Percentiles rank a stretch among this genome's conserved stretches.
Conservation (phyloP, 176 grass and related monocot species). For the Eragrostis curvula region DNA sequence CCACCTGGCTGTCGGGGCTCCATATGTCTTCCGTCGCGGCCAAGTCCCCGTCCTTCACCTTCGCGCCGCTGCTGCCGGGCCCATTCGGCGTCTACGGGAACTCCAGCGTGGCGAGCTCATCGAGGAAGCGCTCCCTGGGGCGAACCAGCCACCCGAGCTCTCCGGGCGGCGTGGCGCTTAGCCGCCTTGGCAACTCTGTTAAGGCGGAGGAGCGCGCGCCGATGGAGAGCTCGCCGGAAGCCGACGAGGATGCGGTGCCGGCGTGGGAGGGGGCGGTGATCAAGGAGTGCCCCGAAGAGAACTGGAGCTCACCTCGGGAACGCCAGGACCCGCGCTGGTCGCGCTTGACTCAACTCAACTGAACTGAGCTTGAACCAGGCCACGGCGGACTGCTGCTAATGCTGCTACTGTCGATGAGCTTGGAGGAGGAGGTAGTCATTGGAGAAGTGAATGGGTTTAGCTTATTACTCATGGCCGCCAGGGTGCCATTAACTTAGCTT, state of each 20-base stretch:
- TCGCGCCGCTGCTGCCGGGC: neutral
- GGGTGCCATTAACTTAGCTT: no score
- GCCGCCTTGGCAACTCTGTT: no score
- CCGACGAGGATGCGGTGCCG: slow-evolving; percentile 35
- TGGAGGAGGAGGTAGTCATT: no score
- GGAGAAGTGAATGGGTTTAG: neutral
- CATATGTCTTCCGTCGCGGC: no score
- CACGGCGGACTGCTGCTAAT: neutral
- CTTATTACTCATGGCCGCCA: no score
- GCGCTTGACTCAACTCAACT: neutral
- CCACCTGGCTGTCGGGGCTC: no score
- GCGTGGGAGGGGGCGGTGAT: slow-evolving; percentile 71
- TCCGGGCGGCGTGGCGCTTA: slow-evolving; percentile 12
- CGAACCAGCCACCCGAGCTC: slow-evolving; percentile 54
- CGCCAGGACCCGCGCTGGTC: slow-evolving; percentile 57
- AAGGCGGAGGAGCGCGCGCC: slow-evolving; percentile 33
- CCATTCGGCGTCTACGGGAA: slow-evolving; percentile 49
- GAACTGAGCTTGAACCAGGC: neutral
- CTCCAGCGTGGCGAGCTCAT: slow-evolving; percentile 37
- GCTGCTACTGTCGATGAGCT: neutral
- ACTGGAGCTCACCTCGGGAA: slow-evolving; percentile 79
- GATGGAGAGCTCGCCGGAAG: slow-evolving; percentile 49
- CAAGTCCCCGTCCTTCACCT: no score
- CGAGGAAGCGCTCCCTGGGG: slow-evolving; percentile 44
- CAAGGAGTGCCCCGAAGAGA: slow-evolving; percentile 58